Evolutionary conservation across 441 rosid genomes (phyloP), one percentile per base, ranked within the genome.

Genomic region (Eutrema salsugineum): DNA sequence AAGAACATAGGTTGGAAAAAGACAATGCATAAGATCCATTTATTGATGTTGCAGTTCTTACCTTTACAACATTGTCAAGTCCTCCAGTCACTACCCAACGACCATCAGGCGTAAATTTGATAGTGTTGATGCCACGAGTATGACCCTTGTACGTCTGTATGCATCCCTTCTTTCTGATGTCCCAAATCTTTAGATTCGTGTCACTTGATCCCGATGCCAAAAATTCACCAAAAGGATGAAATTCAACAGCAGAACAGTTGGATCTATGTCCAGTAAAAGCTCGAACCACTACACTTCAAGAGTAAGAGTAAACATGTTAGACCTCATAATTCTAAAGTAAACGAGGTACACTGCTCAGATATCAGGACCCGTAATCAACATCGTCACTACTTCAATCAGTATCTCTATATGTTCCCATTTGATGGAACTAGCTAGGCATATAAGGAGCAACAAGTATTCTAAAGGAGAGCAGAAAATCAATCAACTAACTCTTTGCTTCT

Each of bases 31-130:
- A 60, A 39, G 35, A 66, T 9, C 55, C 15, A 27, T 32, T 40
- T 12, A n/a, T 43, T 11, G 16, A 49, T 1, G 49, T 28, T 28
- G n/a, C 48, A 70, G 73, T 58, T 48, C 36, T 60, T 79, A 94
- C 98, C 96, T 94, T 94, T n/a, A 94, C 97, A 71, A 71, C 83
- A 80, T 87, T 91, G 78, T 94, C 98, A 71, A 50, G 72, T 82
- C 98, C 98, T 77, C 98, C 98, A 47, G 98, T 89, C 77, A 94
- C 96, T 22, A 94, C 94, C 98, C 98, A 94, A 28, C 97, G 98
- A 58, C 98, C 98, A 86, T 94, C 97, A 24, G 98, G 98, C 66
- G 84, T 75, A 82, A 94, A 91, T 63, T 81, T 85, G 67, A 94
- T 91, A 35, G 93, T 88, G 78, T 79, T 81, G 68, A 94, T 71